These are phyloP conservation scores for Botrytis pseudocinerea DNA, from an alignment of 2,329 filamentous ascomycete species.

Conservation along the genomic window DNA sequence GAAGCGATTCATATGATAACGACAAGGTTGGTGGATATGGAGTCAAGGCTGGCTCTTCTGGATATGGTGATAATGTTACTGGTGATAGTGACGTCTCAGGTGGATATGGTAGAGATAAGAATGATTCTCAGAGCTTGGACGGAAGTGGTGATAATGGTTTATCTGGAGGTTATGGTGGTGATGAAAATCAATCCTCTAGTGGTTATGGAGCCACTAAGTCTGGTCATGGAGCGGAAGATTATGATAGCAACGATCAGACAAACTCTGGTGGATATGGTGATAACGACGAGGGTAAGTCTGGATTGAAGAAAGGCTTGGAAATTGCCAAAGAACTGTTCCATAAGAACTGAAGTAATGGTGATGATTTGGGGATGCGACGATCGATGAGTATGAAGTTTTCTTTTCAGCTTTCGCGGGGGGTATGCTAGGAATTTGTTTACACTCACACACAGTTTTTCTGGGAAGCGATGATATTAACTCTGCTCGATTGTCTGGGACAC, in stretches of 20 bases:
- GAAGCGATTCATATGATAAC: not conserved
- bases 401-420: not conserved
- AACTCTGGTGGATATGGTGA: slow-evolving; percentile 2
- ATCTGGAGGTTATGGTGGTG: not conserved
- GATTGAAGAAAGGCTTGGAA: slow-evolving; percentile 16
- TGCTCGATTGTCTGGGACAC: not conserved
- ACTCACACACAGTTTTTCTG: not conserved
- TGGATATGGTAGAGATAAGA: not conserved
- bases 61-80: not conserved
- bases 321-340: slow-evolving; percentile 6
- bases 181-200: not conserved
- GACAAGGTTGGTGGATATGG: not conserved
- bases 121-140: not conserved
- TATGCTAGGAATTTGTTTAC: not conserved
- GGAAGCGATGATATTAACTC: not conserved
- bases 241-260: not conserved
- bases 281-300: not conserved
- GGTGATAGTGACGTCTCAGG: not conserved
- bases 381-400: not conserved
- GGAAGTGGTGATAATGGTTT: not conserved
- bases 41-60: not conserved
- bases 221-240: not conserved
- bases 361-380: not conserved
- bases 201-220: not conserved
- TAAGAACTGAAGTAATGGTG: not conserved